phyloP scores from a whole-genome alignment of 139 green algal species.

The Coelastrella sp. region DNA sequence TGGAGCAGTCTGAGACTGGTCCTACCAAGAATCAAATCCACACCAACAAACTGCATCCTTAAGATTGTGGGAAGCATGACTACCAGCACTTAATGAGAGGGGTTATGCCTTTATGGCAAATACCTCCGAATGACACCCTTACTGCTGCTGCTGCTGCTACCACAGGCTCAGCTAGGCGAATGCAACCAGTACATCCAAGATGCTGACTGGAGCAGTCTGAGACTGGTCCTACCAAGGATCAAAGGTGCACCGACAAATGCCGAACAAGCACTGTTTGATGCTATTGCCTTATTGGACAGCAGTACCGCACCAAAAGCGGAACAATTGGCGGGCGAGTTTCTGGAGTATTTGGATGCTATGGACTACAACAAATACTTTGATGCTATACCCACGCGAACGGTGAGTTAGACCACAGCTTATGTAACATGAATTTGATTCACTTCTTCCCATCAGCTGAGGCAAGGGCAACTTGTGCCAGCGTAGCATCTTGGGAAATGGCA shows the following conservation, averaged over 20 bases:
- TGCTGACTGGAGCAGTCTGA: slow-evolving; percentile 35
- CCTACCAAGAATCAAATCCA: no score
- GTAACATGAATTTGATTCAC: no score
- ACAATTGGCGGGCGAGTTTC: slow-evolving; percentile 42
- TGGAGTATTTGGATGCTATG: slow-evolving; percentile 54
- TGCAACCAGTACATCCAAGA: slow-evolving; percentile 14
- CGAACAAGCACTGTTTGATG: slow-evolving; percentile 19
- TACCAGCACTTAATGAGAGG: no score
- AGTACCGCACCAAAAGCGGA: slow-evolving; percentile 35
- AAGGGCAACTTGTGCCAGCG: no score
- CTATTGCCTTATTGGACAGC: slow-evolving; percentile 3
- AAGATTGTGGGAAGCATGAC: no score
- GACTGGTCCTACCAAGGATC: slow-evolving; percentile 29
- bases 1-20: no score
- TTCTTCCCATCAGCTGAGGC: no score
- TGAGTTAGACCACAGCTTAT: no score
- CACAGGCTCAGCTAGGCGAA: slow-evolving; percentile 28
- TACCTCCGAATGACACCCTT: no score
- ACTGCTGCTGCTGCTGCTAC: background rate
- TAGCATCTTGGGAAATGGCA: no score
- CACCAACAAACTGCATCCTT: no score
- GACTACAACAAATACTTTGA: slow-evolving; percentile 72
- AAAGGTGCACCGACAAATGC: slow-evolving; percentile 24
- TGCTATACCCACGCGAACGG: slow-evolving; percentile 47
- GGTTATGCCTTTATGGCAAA: no score